phyloP scores from a whole-genome alignment of 1,139 yeast genomes.

The Pichia norvegensis region DNA sequence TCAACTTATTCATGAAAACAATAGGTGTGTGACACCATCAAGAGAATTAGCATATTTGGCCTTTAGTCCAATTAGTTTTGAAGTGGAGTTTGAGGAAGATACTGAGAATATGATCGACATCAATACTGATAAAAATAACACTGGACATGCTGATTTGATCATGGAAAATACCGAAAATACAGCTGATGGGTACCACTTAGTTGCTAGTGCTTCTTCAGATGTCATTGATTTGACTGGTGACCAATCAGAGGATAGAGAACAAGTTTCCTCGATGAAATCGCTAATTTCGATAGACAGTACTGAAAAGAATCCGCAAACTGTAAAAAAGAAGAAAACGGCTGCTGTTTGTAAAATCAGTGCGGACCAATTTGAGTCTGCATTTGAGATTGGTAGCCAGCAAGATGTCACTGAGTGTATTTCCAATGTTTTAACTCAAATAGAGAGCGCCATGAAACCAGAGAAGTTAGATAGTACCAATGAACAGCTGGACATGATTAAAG shows the following conservation, averaged over 20 bases:
- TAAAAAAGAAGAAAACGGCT: constrained; percentile 5
- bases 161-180: not conserved
- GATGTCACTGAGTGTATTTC: constrained; percentile 97
- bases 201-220: not conserved
- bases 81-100: constrained; percentile 45
- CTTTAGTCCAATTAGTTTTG: constrained; percentile 65
- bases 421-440: constrained; percentile 85
- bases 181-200: not conserved
- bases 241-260: not conserved
- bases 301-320: not conserved
- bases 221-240: not conserved
- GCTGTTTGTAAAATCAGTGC: constrained; percentile 14
- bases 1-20: constrained; percentile 57
- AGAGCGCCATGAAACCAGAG: constrained; percentile 76
- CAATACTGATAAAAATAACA: not conserved
- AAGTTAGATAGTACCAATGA: constrained; percentile 66
- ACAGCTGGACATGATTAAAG: constrained; percentile 71
- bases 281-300: not conserved
- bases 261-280: not conserved
- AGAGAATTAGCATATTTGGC: constrained; percentile 84
- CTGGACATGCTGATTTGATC: not conserved
- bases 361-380: constrained; percentile 24
- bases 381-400: constrained; percentile 85
- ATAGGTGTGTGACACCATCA: constrained; percentile 69
- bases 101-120: not conserved